A percentile compares a stretch with the other conserved stretches of the same genome.
These are phyloP conservation scores for Suhomyces coccinellae DNA, from an alignment of 1,139 yeast species.

Conservation along the genomic window DNA sequence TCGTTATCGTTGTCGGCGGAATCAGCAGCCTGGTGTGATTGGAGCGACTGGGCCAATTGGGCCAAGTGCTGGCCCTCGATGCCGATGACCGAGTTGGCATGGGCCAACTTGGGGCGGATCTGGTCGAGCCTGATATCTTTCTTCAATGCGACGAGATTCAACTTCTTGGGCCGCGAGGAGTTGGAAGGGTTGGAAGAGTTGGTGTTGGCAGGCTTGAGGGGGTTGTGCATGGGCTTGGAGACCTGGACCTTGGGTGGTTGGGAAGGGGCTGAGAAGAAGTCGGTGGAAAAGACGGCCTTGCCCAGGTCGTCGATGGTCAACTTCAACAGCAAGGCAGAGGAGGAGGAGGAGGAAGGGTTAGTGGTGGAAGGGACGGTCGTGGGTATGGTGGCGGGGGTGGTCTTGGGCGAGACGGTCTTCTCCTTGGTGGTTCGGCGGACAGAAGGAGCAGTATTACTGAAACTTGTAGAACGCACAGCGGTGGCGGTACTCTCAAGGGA, in stretches of 20 bases:
- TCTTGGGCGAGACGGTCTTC: too few relatives aligned
- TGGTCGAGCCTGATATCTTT: conserved; percentile 1
- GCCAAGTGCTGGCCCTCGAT: conserved; percentile 24
- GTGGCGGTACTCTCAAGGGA: too few relatives aligned
- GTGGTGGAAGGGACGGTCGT: too few relatives aligned
- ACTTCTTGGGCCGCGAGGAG: background rate
- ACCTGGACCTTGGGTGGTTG: too few relatives aligned
- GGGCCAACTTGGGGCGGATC: conserved; percentile 26
- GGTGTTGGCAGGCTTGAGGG: background rate
- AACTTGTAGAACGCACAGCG: too few relatives aligned
- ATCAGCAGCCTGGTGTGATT: too few relatives aligned
- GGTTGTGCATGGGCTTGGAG: too few relatives aligned
- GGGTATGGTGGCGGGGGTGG: too few relatives aligned
- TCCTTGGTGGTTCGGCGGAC: too few relatives aligned
- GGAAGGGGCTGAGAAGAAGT: conserved; percentile 16
- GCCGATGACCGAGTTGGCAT: conserved; percentile 34
- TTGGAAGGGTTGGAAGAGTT: background rate
- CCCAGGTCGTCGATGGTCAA: conserved; percentile 48
- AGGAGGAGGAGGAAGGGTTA: background rate
- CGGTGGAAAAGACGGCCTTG: conserved; percentile 42
- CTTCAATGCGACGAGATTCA: background rate
- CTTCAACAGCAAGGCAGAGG: conserved; percentile 28
- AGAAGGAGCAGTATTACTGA: too few relatives aligned
- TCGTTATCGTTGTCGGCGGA: background rate
- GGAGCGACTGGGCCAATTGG: background rate